Conservation (phyloP, 768 basidiomycete species). For the Lentinula lateritia region DNA sequence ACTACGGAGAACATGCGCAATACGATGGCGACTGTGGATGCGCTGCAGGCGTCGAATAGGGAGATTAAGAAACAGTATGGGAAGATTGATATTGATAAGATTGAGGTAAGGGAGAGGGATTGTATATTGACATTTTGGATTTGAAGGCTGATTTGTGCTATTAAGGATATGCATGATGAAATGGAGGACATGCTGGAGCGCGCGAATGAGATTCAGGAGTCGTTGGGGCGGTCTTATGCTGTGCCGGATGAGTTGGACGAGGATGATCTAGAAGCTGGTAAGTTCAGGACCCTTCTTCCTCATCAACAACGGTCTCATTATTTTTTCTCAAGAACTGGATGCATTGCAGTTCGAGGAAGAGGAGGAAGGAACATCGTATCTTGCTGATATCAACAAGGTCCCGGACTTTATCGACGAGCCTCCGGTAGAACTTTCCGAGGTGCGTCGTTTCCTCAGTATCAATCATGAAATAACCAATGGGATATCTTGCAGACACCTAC, state of each 20-base stretch:
- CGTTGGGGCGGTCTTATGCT: constrained; percentile 87
- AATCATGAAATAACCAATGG: background rate
- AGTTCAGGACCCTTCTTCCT: background rate
- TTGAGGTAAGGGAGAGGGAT: constrained; percentile 56
- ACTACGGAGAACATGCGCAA: constrained; percentile 98
- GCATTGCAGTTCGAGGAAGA: constrained; percentile 90
- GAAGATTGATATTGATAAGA: constrained; percentile 96
- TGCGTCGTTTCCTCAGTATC: constrained; percentile 20
- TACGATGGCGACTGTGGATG: constrained; percentile 98
- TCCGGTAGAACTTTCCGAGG: constrained; percentile 67
- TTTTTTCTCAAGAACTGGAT: constrained; percentile 70
- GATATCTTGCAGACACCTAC: constrained; percentile 29
- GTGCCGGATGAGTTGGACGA: constrained; percentile 98
- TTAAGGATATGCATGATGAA: constrained; percentile 89
- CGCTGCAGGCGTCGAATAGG: constrained; percentile 94
- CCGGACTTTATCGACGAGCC: constrained; percentile 93
- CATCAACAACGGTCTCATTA: background rate
- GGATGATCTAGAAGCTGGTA: constrained; percentile 93
- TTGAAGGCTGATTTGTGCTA: background rate
- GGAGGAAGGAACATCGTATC: constrained; percentile 86
- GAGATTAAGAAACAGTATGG: constrained; percentile 96
- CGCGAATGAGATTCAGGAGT: constrained; percentile 96
- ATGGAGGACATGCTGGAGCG: constrained; percentile 98
- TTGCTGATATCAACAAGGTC: constrained; percentile 77
- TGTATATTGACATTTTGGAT: no score